A percentile compares a stretch with the other conserved stretches of the same genome.
phyloP scores from a whole-genome alignment of 2,329 filamentous ascomycete species.

The Pseudomassariella vexata region DNA sequence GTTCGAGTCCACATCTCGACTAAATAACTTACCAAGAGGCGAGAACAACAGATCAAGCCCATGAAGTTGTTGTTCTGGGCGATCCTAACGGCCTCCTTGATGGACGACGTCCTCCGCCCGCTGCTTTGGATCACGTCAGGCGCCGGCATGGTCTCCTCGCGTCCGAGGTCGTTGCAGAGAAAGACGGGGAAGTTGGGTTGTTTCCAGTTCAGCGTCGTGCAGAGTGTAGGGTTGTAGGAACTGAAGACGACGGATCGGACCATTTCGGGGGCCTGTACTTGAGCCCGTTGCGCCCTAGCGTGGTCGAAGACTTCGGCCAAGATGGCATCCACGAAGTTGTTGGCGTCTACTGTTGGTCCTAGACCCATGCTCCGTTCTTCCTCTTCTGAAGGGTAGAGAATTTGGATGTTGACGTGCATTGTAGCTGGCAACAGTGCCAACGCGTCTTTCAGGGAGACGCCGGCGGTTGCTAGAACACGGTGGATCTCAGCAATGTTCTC shows the following conservation, averaged over 20 bases:
- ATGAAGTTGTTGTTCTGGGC: constrained; percentile 97
- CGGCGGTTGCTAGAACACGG: constrained; percentile 65
- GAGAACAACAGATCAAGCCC: constrained; percentile 87
- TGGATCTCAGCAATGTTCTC: constrained; percentile 62
- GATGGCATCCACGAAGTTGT: constrained; percentile 77
- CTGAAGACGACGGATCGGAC: constrained; percentile 89
- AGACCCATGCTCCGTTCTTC: constrained; percentile 68
- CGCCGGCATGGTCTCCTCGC: constrained; percentile 40
- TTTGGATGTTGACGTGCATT: constrained; percentile 87
- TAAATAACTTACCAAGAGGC: constrained; percentile 64
- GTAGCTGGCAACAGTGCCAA: constrained; percentile 68
- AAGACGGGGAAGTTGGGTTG: constrained; percentile 97
- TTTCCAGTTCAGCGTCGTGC: constrained; percentile 97
- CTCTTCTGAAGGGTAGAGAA: constrained; percentile 73
- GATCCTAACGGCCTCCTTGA: constrained; percentile 91
- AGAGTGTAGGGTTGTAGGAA: constrained; percentile 84
- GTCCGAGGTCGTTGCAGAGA: constrained; percentile 85
- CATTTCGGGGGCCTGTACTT: constrained; percentile 59
- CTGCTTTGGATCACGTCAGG: constrained; percentile 42
- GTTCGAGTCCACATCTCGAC: neutral
- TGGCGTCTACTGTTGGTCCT: constrained; percentile 75
- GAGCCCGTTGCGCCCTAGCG: constrained; percentile 61
- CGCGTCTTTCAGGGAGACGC: constrained; percentile 73
- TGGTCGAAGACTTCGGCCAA: constrained; percentile 87
- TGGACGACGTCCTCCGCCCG: constrained; percentile 71